Base-by-base conservation (phyloP, 73 alveolate species). In the Paramecium tetraurelia region DNA sequence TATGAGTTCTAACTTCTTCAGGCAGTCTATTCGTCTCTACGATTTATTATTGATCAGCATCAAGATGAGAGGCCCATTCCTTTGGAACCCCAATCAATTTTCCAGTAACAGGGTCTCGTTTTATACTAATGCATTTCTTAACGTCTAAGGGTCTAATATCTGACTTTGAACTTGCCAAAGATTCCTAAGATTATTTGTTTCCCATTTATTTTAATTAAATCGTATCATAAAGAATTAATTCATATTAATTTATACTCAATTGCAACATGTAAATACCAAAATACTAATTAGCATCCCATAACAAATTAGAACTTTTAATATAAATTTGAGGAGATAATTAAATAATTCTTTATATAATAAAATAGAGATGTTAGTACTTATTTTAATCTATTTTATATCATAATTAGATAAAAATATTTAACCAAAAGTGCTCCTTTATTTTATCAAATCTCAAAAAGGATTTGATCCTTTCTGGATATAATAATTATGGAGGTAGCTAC, bases 71-170 rank as follows among this genome's bases (percentile, higher is more conserved):
- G 4, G 93, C 85, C 93, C 93, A 86, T 41, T 86, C 93, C 41
- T 86, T 40, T 11, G 93, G 93, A 72, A 86, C 85, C 11, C 93
- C 93, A 18, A 86, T 36, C 31, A 58, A 63, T 41, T 86, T 58
- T 18, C 93, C 89, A 14, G 93, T 86, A 58, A 48, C n/a, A 12
- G 93, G 93, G 24, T 86, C 93, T 57, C 50, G 20, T 38, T 29
- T 10, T 0, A 86, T 86, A 7, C 86, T 58, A 16, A 85, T 85
- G n/a, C 24, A 57, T 57, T 72, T 85, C 85, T 85, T 85, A 27
- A 85, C 93, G 33, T 85, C 63, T 9, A 57, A 85, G 4, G 71
- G 86, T 58, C 59, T 12, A 58, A 48, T 58, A 22, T 58, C 85
- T 85, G 84, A 63, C 4, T 63, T 10, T 1, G 84, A 27, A 7